phyloP scores from a whole-genome alignment of 2,329 filamentous ascomycete species.

The Colletotrichum lindemuthianum region DNA sequence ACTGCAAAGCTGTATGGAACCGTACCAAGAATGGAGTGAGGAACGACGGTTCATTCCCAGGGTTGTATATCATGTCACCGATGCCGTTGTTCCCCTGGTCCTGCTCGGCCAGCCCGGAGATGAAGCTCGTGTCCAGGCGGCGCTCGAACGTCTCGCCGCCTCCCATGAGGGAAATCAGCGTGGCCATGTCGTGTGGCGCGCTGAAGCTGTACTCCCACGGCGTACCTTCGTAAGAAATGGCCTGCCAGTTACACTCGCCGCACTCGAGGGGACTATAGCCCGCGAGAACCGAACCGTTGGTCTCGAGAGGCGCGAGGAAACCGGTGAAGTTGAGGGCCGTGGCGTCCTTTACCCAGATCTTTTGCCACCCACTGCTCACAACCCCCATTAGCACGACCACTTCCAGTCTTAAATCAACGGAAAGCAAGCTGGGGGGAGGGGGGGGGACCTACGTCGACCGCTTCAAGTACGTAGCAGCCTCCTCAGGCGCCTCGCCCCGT shows the following conservation, averaged over 20 bases:
- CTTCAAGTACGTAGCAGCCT: conserved; percentile 61
- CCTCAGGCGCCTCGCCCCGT: conserved; percentile 58
- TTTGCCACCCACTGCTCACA: conserved; percentile 60
- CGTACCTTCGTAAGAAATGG: conserved; percentile 61
- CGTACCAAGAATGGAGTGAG: conserved; percentile 59
- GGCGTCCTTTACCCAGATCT: conserved; percentile 64
- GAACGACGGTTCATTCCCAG: conserved; percentile 67
- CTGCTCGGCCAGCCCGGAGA: conserved; percentile 53
- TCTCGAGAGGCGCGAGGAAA: conserved; percentile 64
- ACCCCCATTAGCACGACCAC: neutral
- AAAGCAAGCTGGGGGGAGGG: too few species aligned
- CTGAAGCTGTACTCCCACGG: conserved; percentile 64
- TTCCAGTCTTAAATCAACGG: too few species aligned
- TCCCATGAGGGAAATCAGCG: conserved; percentile 61
- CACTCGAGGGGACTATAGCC: conserved; percentile 61
- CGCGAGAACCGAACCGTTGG: conserved; percentile 54
- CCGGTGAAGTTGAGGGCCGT: conserved; percentile 60
- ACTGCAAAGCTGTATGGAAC: too few species aligned
- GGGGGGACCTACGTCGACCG: too few species aligned
- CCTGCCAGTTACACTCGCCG: conserved; percentile 65
- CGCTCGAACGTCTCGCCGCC: conserved; percentile 61
- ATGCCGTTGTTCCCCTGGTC: conserved; percentile 59
- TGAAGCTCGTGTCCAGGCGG: conserved; percentile 51
- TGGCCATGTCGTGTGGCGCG: conserved; percentile 66
- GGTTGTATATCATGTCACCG: conserved; percentile 59